Evolutionary conservation across 2,329 filamentous ascomycete genomes (phyloP), one percentile per base, ranked within the genome.

Genomic region (Xylariaceae sp.): DNA sequence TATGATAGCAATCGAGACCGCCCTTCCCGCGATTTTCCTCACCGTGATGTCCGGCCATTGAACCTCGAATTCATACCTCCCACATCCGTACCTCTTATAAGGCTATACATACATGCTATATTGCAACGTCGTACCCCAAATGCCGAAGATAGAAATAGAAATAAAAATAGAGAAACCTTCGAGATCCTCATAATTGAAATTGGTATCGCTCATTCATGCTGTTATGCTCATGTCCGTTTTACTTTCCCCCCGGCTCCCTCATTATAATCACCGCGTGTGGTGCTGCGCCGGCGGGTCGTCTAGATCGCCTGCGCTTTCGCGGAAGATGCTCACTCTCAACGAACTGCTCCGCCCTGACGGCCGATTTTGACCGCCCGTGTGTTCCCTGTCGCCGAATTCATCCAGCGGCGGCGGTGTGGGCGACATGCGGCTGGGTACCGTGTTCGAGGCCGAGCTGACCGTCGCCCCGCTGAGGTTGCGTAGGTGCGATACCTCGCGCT

Each of bases 391-490:
- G 29, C 47, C 26, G 49, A 15, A 8, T 16, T 43, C 22, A 42
- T 19, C 43, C 5, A 19, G 37, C 6, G 57, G 49, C 10, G 59
- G 54, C 18, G 63, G 55, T 19, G 55, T 52, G 6, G 22, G 34
- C n/a, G 49, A 37, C 15, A 50, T 39, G 32, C 47, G 39, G 37
- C 51, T 47, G 49, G 36, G 22, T 5, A 22, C 47, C 15, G 46
- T 32, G 43, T 55, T 53, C 22, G 54, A 49, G 13, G 56, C 65
- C 32, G 71, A 72, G 53, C 68, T 71, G 21, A 75, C 70, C 2
- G 72, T 75, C 1, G 66, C 65, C 55, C 74, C 72, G 63, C 74
- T 76, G 42, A 72, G 66, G 37, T 75, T 69, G 1, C 75, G 68
- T 49, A 75, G 59, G 52, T 77, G 75, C 10, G 67, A 55, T 12